These are phyloP conservation scores for Hericium coralloides DNA, from an alignment of 768 basidiomycete genomes.

Conservation along the genomic window DNA sequence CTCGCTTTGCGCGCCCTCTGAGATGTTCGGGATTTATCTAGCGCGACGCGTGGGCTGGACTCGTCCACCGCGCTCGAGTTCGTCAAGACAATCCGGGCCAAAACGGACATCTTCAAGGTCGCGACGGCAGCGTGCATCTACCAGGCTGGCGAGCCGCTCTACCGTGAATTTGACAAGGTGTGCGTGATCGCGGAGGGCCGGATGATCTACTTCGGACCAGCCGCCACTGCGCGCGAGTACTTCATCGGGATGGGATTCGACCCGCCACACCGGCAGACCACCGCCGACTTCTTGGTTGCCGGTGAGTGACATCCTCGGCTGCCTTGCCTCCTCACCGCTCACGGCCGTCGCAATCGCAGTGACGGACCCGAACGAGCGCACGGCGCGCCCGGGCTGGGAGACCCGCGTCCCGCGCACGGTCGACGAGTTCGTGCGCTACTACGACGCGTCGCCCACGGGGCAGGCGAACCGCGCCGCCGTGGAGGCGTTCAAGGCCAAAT, in stretches of 20 bases:
- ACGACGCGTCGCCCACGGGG: slow-evolving; percentile 29
- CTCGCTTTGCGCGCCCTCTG: neutral
- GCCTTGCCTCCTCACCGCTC: neutral
- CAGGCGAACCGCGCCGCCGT: slow-evolving; percentile 37
- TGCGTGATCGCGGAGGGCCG: slow-evolving; percentile 67
- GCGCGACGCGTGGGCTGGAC: slow-evolving; percentile 42
- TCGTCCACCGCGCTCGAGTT: slow-evolving; percentile 53
- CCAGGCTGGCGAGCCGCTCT: slow-evolving; percentile 68
- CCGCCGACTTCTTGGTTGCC: slow-evolving; percentile 48
- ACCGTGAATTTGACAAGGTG: slow-evolving; percentile 69
- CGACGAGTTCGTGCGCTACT: slow-evolving; percentile 39
- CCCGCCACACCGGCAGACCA: neutral
- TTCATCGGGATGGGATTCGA: slow-evolving; percentile 60
- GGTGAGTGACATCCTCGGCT: slow-evolving; percentile 15
- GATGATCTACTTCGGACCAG: slow-evolving; percentile 69
- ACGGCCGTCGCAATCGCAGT: slow-evolving; percentile 24
- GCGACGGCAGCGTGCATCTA: slow-evolving; percentile 74
- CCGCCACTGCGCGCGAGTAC: slow-evolving; percentile 54
- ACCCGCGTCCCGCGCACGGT: slow-evolving; percentile 41
- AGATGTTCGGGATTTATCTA: slow-evolving; percentile 8
- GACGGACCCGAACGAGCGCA: slow-evolving; percentile 54
- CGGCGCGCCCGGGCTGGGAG: slow-evolving; percentile 32
- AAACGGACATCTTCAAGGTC: slow-evolving; percentile 35
- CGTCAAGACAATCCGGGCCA: slow-evolving; percentile 45
- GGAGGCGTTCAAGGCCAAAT: slow-evolving; percentile 27